Conservation (phyloP, 345 rosid species). For the Rhizophora apiculata region DNA sequence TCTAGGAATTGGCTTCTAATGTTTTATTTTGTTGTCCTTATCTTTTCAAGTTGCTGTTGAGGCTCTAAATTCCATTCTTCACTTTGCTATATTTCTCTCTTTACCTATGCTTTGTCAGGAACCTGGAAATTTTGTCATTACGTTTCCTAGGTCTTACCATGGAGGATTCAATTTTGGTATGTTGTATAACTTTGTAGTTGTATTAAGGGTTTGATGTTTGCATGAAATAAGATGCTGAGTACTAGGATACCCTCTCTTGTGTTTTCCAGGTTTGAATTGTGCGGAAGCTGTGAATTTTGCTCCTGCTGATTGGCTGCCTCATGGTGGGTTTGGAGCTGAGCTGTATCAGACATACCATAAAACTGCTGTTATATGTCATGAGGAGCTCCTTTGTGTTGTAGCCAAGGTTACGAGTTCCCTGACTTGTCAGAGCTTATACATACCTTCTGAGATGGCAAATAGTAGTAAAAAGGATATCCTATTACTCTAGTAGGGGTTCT, state of each 20-base stretch:
- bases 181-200: conserved; percentile 20
- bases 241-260: conserved; percentile 2
- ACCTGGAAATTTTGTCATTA: conserved; percentile 94
- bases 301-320: conserved; percentile 98
- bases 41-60: not conserved
- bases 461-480: not conserved
- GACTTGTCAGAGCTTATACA: not conserved
- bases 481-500: not conserved
- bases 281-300: conserved; percentile 99
- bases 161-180: conserved; percentile 96
- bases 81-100: conserved; percentile 14
- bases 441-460: conserved; percentile 4
- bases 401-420: conserved; percentile 54
- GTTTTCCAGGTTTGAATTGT: conserved; percentile 79
- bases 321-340: conserved; percentile 81
- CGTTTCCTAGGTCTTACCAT: conserved; percentile 93
- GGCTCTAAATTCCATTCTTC: conserved; percentile 3
- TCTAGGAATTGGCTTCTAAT: not conserved
- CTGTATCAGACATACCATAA: conserved; percentile 78
- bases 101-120: conserved; percentile 50
- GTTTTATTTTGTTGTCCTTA: not conserved
- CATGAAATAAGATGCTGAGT: not conserved
- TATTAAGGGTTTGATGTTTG: conserved; percentile 1
- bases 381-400: conserved; percentile 94
- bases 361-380: conserved; percentile 86